Base-by-base conservation (phyloP, 768 basidiomycete genomes). In the Zangia roseola region DNA sequence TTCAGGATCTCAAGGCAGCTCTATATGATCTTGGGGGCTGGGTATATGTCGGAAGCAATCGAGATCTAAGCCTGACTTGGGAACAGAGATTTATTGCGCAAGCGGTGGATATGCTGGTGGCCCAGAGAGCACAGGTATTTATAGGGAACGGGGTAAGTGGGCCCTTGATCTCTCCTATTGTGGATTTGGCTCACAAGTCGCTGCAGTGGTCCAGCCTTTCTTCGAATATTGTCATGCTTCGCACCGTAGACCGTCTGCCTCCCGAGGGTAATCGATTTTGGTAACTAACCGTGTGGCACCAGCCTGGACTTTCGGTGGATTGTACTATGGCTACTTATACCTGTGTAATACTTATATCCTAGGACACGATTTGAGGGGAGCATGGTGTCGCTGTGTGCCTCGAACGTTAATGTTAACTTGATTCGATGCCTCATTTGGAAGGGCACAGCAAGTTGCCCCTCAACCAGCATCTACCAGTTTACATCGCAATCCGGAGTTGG, bases 21-120 rank as follows among this genome's bases (percentile, higher is more conserved):
- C 47, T 81, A 47, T 30, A 30, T 28, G 49, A 47, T n/a, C 49
- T 65, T 35, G 67, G 55, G 1, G 50, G 49, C 0, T 81, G 76
- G 78, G 50, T 63, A 20, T 52, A 59, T 14, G 62, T 79, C 6
- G 59, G 58, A 49, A 76, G 70, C 47, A 74, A 65, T 43, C 56
- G 64, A 17, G 77, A 80, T 45, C 47, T 81, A 42, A 51, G 43
- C 25, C 42, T 79, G 21, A 70, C 64, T 4, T 60, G 59, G 58
- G 74, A 77, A 53, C 73, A 80, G 56, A 60, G 61, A 44, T 74
- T 68, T 38, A 71, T 76, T n/a, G 64, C 64, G 0, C 74, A 77
- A 56, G 74, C 73, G 38, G 53, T 79, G 31, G 79, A 81, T 52
- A 81, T 81, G 76, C 60, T 72, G 10, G 67, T 79, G 34, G 76